phyloP scores from a whole-genome alignment of 768 basidiomycete genomes.

The Calocera viscosa region DNA sequence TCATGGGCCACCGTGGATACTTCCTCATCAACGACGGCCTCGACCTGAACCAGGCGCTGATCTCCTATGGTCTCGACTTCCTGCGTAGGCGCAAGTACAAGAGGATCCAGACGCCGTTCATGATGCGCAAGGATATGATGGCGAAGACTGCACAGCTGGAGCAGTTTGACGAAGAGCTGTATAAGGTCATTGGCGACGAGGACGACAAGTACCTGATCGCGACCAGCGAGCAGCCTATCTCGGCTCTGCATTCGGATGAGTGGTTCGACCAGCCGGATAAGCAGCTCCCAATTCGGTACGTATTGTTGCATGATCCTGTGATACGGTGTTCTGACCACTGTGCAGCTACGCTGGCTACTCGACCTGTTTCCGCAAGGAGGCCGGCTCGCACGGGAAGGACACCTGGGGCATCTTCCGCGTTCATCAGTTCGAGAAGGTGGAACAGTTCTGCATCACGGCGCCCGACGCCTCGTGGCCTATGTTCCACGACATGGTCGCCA shows the following conservation, averaged over 20 bases:
- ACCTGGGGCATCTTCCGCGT: constrained; percentile 99
- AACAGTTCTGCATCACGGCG: constrained; percentile 85
- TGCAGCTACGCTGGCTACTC: constrained; percentile 38
- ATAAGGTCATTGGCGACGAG: constrained; percentile 84
- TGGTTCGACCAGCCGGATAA: constrained; percentile 91
- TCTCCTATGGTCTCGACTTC: constrained; percentile 90
- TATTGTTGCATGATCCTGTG: too few relatives aligned
- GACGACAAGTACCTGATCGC: constrained; percentile 99
- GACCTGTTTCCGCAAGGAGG: constrained; percentile 98
- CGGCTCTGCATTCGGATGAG: constrained; percentile 87
- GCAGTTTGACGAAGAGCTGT: constrained; percentile 96
- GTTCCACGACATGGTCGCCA: constrained; percentile 82
- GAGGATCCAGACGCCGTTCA: constrained; percentile 93
- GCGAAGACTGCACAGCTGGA: constrained; percentile 94
- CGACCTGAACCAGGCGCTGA: constrained; percentile 92
- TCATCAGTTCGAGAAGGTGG: constrained; percentile 98
- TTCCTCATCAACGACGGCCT: constrained; percentile 92
- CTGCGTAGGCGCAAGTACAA: constrained; percentile 70
- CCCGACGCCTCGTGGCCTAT: constrained; percentile 90
- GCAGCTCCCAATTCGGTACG: constrained; percentile 84
- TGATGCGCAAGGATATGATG: constrained; percentile 98
- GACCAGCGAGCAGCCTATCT: constrained; percentile 97
- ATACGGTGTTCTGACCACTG: not conserved
- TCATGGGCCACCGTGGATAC: constrained; percentile 91
- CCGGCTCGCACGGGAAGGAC: constrained; percentile 90